Evolutionary conservation across 495 filamentous ascomycete genomes (phyloP).

Genomic region (Chaetomium tenue): DNA sequence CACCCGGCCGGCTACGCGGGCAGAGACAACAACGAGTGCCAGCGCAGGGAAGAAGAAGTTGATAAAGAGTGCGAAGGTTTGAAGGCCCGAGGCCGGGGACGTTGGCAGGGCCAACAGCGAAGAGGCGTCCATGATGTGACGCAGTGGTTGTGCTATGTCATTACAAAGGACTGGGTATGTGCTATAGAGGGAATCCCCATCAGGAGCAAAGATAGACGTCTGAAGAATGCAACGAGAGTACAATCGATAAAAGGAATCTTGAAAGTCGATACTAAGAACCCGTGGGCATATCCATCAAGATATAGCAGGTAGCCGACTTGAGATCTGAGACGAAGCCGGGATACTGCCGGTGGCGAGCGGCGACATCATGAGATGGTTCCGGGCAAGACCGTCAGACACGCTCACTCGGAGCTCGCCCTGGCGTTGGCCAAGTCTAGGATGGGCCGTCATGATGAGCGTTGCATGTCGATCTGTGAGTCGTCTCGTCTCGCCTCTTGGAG

Average conservation of each 20-base stretch:
- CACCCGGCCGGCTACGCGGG: slow-evolving; percentile 46
- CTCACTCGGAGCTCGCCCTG: slow-evolving; percentile 8
- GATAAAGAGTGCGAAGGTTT: slow-evolving; percentile 47
- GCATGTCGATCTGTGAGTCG: slow-evolving; percentile 24
- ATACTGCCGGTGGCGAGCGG: slow-evolving; percentile 16
- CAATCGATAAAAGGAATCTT: slow-evolving; percentile 20
- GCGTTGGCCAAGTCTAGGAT: slow-evolving; percentile 17
- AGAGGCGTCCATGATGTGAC: slow-evolving; percentile 33
- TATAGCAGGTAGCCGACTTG: slow-evolving; percentile 27
- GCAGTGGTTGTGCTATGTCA: slow-evolving; percentile 29
- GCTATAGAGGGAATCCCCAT: slow-evolving; percentile 25
- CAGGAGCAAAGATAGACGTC: slow-evolving; percentile 13
- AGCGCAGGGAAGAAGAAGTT: slow-evolving; percentile 50
- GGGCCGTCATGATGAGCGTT: slow-evolving; percentile 15
- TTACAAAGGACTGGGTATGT: slow-evolving; percentile 27
- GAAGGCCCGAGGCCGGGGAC: slow-evolving; percentile 32
- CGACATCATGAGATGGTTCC: slow-evolving; percentile 22
- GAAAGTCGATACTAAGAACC: slow-evolving; percentile 17
- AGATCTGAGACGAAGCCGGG: slow-evolving; percentile 20
- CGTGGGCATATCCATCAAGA: slow-evolving; percentile 30
- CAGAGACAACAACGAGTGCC: slow-evolving; percentile 43
- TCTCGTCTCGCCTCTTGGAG: slow-evolving; percentile 29
- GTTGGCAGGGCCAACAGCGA: slow-evolving; percentile 25
- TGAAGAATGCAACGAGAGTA: slow-evolving; percentile 15
- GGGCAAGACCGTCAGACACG: slow-evolving; percentile 27